phyloP scores from a whole-genome alignment of 306 rosid genomes.

The Arachis stenosperma region DNA sequence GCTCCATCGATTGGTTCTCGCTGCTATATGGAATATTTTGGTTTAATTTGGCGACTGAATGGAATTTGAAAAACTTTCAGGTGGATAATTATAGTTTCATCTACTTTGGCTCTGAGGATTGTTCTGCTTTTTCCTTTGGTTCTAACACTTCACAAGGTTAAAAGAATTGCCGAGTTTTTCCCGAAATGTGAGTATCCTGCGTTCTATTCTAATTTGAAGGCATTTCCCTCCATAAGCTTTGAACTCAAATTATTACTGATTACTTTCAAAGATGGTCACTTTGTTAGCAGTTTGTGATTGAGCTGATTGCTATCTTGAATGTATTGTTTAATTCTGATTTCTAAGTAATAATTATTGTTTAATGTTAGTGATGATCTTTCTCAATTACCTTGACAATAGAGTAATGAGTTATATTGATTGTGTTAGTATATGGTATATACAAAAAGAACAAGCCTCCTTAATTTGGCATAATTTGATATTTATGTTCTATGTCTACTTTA shows the following conservation, averaged over 20 bases:
- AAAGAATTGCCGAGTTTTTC: conserved; percentile 55
- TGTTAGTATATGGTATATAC: conserved; percentile 10
- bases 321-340: neutral
- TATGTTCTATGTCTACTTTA: conserved; percentile 34
- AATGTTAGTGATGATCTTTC: conserved; percentile 9
- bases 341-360: neutral
- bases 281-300: conserved; percentile 14
- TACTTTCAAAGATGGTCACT: too few species aligned
- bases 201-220: neutral
- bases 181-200: conserved; percentile 71
- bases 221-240: too few species aligned
- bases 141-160: conserved; percentile 64
- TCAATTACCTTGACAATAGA: conserved; percentile 24
- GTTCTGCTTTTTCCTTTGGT: conserved; percentile 59
- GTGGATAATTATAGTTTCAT: conserved; percentile 77
- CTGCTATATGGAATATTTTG: conserved; percentile 15
- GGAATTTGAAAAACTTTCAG: conserved; percentile 40
- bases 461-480: conserved; percentile 22
- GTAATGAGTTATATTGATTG: neutral
- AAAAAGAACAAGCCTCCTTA: conserved; percentile 3
- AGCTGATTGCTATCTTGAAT: neutral
- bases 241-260: too few species aligned
- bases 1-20: neutral
- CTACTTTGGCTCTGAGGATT: conserved; percentile 75
- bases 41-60: conserved; percentile 37